Base-by-base conservation (phyloP, 2,329 filamentous ascomycete species). In the Fonsecaea pugnacius region DNA sequence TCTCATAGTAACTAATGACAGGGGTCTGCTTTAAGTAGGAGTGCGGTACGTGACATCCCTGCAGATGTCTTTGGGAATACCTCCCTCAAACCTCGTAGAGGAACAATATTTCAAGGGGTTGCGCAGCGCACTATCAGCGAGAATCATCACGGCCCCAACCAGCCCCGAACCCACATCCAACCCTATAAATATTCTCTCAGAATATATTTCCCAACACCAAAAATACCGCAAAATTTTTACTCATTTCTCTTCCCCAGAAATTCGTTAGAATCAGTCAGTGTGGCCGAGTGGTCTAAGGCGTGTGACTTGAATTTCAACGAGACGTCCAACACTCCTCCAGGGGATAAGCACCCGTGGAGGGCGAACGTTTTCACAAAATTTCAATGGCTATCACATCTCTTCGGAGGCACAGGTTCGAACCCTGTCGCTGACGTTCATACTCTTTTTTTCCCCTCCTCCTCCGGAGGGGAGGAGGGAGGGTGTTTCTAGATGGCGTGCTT, bases 341-440 rank as follows among this genome's bases (percentile, higher is more conserved):
- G 5, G 36, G 14, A 16, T 40, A 30, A 30, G 27, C 27, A 30
- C 27, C 27, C 27, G 27, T 30, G 27, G 27, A 30, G 27, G 27
- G 27, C 27, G 27, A 30, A 30, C 16, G 5, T 40, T 16, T 16
- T 40, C 5, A 4, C 36, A 40, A 40, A 43, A 43, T 9, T 18
- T 43, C 38, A 43, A 43, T 16, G 30, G 51, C n/a, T 27, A 63
- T 63, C 61, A 60, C 61, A 63, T 63, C 61, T 58, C 61, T 63
- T 60, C 61, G 61, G 61, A 58, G 61, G 55, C 61, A 60, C 40
- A 63, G 61, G 61, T 63, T 63, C 61, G 62, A 67, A 65, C 63
- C 65, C 63, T 67, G 54, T 65, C 51, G 62, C 43, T 62, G 63
- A 65, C 65, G 65, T 46, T 60, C 59, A 61, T 46, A 3, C 7